Base-by-base conservation (phyloP, 1,284 basidiomycete species). In the Ustilago tritici region DNA sequence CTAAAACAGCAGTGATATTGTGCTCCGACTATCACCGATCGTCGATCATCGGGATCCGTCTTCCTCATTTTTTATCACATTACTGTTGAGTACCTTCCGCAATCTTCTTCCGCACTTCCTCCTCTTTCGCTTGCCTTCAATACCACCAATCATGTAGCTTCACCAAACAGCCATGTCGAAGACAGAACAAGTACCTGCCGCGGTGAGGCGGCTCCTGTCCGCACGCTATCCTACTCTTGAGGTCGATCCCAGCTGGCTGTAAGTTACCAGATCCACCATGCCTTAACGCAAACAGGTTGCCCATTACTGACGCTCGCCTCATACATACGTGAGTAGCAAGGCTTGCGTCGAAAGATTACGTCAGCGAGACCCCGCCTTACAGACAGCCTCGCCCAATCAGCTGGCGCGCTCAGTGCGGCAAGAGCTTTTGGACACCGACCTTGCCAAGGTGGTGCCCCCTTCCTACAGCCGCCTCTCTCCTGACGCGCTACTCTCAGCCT, bases 221-320 rank as follows among this genome's bases (percentile, higher is more conserved):
- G 75, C 75, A n/a, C 61, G 75, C 5, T 77, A 77, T 31, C 76
- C 76, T 2, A 78, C 76, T 12, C 60, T 78, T 38, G 38, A 63
- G 0, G 36, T 78, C 6, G 56, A 63, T 23, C 62, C 58, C 4
- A 31, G 38, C 15, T 78, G 76, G 76, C 61, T 78, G 56, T 62
- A 53, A 67, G 63, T 63, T 28, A 28, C 23, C 23, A 31, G n/a
- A 17, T 19, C 43, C 14, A 14, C 11, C 40, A 41, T 41, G 40
- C 40, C 9, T 36, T 34, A 14, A 38, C 19, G 23, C 6, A 9
- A 19, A 40, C 35, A 38, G 0, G 23, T 23, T 38, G 23, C 54
- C 9, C 28, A 9, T 32, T 28, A 31, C 50, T 32, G 12, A 17
- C n/a, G 23, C 5, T 46, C n/a, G 7, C 43, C 19, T 23, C 36